Percentiles rank a stretch among this genome's conserved stretches.
Evolutionary conservation across 345 rosid species (phyloP).

Genomic region (Hibiscus syriacus): DNA sequence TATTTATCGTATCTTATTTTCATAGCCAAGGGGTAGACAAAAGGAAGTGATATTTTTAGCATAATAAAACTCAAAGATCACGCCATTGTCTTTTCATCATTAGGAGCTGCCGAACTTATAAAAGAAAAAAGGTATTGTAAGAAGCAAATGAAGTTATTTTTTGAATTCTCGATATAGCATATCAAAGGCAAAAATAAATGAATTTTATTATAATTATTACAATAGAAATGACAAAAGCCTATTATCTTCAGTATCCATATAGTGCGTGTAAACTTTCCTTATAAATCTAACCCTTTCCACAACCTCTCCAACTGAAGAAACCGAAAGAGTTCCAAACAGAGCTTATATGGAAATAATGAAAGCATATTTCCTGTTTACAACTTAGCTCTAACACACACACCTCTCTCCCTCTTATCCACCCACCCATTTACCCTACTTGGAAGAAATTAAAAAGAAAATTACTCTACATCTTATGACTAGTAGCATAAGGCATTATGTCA

Average conservation of each 20-base stretch:
- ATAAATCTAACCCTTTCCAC: not conserved
- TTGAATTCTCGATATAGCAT: not conserved
- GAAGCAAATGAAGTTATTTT: not conserved
- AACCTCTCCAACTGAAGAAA: no score
- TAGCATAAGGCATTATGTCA: conserved; percentile 14
- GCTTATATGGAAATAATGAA: conserved; percentile 14
- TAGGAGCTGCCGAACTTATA: not conserved
- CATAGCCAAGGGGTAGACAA: no score
- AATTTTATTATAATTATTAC: conserved; percentile 10
- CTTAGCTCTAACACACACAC: not conserved
- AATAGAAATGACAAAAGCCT: not conserved
- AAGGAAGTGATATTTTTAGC: no score
- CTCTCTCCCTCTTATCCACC: not conserved
- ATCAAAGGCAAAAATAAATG: not conserved
- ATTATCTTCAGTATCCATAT: not conserved
- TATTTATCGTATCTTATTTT: no score
- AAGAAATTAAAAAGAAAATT: not conserved
- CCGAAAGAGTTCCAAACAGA: not conserved
- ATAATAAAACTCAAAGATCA: no score
- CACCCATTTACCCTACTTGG: not conserved
- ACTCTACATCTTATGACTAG: not conserved
- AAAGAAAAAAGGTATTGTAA: not conserved
- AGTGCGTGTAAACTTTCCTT: not conserved
- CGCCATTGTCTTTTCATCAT: no score
- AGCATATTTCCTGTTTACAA: conserved; percentile 27